Conservation (phyloP, 441 rosid genomes). For the California macrophylla region DNA sequence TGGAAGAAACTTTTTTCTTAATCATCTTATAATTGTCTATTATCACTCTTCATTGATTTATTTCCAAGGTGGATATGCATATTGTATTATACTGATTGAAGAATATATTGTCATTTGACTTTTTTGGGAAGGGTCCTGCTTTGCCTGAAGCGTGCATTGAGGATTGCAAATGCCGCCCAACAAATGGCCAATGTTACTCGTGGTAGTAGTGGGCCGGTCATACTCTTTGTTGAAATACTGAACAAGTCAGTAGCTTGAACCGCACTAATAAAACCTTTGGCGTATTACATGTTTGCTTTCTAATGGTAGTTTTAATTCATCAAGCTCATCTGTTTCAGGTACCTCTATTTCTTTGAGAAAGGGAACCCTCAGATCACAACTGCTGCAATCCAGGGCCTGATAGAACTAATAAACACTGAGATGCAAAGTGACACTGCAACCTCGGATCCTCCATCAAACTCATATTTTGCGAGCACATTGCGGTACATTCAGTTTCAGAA, state of each 20-base stretch:
- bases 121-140: conserved; percentile 55
- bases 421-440: conserved; percentile 55
- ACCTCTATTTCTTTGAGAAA: conserved; percentile 83
- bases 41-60: not conserved
- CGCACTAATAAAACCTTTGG: not conserved
- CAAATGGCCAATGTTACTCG: conserved; percentile 67
- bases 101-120: not conserved
- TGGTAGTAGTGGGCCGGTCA: conserved; percentile 63
- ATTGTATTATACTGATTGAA: not conserved
- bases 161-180: conserved; percentile 92
- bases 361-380: conserved; percentile 63
- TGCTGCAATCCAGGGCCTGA: conserved; percentile 65
- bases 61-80: not conserved
- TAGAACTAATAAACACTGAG: conserved; percentile 65
- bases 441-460: conserved; percentile 55
- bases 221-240: conserved; percentile 80
- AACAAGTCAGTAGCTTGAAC: conserved; percentile 51
- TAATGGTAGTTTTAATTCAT: not conserved
- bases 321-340: conserved; percentile 34
- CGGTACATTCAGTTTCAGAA: conserved; percentile 82
- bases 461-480: conserved; percentile 69
- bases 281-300: not conserved
- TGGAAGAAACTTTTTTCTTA: not conserved
- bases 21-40: conserved; percentile 2
- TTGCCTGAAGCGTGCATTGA: conserved; percentile 85